phyloP scores from a whole-genome alignment of 2,329 filamentous ascomycete species.

The Monosporascus sp. region DNA sequence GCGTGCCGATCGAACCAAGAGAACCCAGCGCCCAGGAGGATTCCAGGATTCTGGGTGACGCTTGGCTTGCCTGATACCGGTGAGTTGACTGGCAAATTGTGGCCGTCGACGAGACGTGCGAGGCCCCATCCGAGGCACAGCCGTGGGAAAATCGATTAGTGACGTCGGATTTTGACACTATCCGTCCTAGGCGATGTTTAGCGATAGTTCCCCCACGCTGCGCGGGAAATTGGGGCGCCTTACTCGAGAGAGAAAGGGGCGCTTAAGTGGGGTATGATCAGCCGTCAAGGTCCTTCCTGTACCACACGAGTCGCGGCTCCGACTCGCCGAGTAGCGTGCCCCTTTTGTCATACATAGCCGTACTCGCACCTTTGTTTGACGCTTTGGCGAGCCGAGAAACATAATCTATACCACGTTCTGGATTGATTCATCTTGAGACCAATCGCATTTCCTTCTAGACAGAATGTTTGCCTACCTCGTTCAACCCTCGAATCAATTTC shows the following conservation, averaged over 20 bases:
- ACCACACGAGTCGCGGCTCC: background rate
- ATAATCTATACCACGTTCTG: too few species aligned
- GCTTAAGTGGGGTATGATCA: background rate
- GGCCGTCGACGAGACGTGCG: background rate
- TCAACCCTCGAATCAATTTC: background rate
- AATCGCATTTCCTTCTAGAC: background rate
- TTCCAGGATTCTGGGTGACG: constrained; percentile 9
- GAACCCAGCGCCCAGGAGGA: constrained; percentile 5
- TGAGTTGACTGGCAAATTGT: background rate
- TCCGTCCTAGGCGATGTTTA: too few species aligned
- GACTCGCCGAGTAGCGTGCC: background rate
- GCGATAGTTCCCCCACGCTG: background rate
- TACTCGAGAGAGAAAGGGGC: background rate
- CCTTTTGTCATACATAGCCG: background rate
- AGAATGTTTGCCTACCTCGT: background rate
- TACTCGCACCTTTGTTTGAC: background rate
- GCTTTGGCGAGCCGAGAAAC: too few species aligned
- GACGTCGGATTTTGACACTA: too few species aligned
- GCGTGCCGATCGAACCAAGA: constrained; percentile 10
- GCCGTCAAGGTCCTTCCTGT: background rate
- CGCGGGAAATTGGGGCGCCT: background rate
- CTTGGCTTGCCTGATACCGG: constrained; percentile 13
- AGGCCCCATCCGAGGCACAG: too few species aligned
- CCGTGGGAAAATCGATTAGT: too few species aligned
- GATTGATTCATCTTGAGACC: background rate